phyloP scores from a whole-genome alignment of 2,329 filamentous ascomycete genomes.

The Paecilomyces formosus region DNA sequence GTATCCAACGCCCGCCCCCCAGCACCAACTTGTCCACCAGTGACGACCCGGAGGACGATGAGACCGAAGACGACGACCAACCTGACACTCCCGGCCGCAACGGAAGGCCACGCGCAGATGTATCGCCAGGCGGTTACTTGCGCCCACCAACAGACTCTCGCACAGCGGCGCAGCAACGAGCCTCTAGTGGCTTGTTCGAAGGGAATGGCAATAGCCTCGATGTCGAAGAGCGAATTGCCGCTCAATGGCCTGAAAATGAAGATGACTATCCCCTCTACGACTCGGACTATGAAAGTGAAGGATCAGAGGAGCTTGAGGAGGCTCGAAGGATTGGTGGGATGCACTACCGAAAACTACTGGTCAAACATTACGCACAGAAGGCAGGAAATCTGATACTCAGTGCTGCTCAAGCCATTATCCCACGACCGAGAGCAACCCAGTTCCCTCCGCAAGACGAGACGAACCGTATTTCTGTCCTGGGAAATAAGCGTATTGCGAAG shows the following conservation, averaged over 20 bases:
- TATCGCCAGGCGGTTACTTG: not conserved
- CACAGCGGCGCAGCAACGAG: conserved; percentile 3
- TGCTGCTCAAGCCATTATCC: conserved; percentile 46
- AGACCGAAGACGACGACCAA: conserved; percentile 58
- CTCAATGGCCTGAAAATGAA: conserved; percentile 48
- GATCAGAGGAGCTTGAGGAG: conserved; percentile 67
- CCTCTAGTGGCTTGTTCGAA: conserved; percentile 40
- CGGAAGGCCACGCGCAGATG: not conserved
- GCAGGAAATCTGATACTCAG: conserved; percentile 38
- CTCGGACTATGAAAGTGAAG: conserved; percentile 74
- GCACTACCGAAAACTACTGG: conserved; percentile 61
- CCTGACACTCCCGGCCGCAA: conserved; percentile 2
- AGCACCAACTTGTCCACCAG: conserved; percentile 70
- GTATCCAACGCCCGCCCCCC: conserved; percentile 72
- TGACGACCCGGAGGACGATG: conserved; percentile 66
- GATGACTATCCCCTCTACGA: conserved; percentile 86
- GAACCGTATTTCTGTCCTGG: conserved; percentile 31
- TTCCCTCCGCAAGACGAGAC: conserved; percentile 26
- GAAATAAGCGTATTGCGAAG: conserved; percentile 40
- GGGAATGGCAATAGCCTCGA: conserved; percentile 51
- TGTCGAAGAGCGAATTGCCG: conserved; percentile 74
- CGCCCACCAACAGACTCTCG: conserved; percentile 4
- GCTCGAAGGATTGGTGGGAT: conserved; percentile 69
- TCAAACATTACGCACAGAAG: conserved; percentile 45
- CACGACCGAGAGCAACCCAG: conserved; percentile 42